Conservation (phyloP, 495 filamentous ascomycete genomes). For the Echria macrotheca region DNA sequence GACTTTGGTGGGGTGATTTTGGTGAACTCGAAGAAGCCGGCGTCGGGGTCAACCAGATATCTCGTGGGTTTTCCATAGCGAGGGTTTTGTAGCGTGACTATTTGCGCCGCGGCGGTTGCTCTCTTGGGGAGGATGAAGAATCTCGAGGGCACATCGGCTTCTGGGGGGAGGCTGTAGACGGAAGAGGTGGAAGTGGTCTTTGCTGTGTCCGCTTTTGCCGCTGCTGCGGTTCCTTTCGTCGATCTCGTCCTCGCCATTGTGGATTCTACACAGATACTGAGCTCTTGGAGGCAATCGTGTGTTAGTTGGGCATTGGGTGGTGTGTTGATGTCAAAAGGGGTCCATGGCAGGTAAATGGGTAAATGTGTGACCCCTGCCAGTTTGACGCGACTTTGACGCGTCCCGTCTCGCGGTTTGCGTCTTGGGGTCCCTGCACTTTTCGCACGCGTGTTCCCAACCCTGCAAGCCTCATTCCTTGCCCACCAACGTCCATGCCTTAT, state of each 20-base stretch:
- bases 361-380: slow-evolving; percentile 34
- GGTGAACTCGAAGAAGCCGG: slow-evolving; percentile 85
- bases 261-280: no score
- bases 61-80: slow-evolving; percentile 57
- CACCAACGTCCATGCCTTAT: slow-evolving; percentile 13
- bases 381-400: slow-evolving; percentile 24
- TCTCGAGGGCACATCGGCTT: slow-evolving; percentile 48
- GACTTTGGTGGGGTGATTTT: slow-evolving; percentile 59
- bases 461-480: slow-evolving; percentile 2
- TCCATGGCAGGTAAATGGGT: no score
- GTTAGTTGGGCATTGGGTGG: no score
- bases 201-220: slow-evolving; percentile 23
- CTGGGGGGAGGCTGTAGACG: slow-evolving; percentile 31
- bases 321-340: no score
- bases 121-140: slow-evolving; percentile 76
- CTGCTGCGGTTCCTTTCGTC: slow-evolving; percentile 21
- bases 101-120: slow-evolving; percentile 55
- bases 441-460: slow-evolving; percentile 5
- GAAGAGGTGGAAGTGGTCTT: slow-evolving; percentile 22
- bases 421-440: neutral
- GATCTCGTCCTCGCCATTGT: slow-evolving; percentile 29
- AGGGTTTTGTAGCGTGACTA: slow-evolving; percentile 77
- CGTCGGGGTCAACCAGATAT: slow-evolving; percentile 74
- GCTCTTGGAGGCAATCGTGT: no score
- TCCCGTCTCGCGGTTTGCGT: slow-evolving; percentile 9